These are phyloP conservation scores for Mycocentrospora acerina DNA, from an alignment of 2,329 filamentous ascomycete species.

Conservation along the genomic window DNA sequence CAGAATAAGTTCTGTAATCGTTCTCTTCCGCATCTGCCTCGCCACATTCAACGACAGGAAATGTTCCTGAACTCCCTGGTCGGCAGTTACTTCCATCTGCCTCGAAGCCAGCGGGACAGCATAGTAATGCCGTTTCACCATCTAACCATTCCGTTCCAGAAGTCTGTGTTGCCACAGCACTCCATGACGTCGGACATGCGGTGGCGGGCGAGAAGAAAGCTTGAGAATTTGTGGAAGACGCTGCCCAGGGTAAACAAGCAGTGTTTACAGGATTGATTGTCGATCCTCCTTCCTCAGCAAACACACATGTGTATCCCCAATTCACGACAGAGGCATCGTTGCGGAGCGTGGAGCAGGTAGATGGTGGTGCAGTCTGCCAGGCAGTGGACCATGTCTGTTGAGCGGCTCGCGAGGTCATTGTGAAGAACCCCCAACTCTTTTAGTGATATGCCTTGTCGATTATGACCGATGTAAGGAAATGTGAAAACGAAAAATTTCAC, in stretches of 20 bases:
- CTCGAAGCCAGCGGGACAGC: slow-evolving; percentile 24
- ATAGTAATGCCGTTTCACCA: slow-evolving; percentile 24
- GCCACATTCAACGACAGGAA: slow-evolving; percentile 17
- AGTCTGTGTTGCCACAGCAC: slow-evolving; percentile 21
- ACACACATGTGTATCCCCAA: slow-evolving; percentile 88
- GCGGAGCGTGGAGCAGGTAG: slow-evolving; percentile 21
- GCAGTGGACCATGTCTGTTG: slow-evolving; percentile 19
- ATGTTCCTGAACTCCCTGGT: slow-evolving; percentile 10
- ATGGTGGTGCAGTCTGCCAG: slow-evolving; percentile 15
- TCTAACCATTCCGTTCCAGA: slow-evolving; percentile 14
- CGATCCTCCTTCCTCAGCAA: slow-evolving; percentile 68
- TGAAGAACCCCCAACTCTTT: background rate
- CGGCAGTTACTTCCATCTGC: slow-evolving; percentile 13
- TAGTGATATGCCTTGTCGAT: too few species aligned
- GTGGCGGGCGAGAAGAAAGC: slow-evolving; percentile 28
- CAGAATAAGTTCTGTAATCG: slow-evolving; percentile 11
- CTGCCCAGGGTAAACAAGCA: slow-evolving; percentile 26
- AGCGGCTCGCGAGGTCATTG: slow-evolving; percentile 17
- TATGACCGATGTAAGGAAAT: too few species aligned
- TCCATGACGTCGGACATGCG: slow-evolving; percentile 23
- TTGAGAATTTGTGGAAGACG: slow-evolving; percentile 7
- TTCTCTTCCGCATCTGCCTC: slow-evolving; percentile 28
- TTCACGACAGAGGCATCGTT: slow-evolving; percentile 11
- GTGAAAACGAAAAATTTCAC: too few species aligned
- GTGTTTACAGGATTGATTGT: slow-evolving; percentile 81